These are phyloP conservation scores for Metrosideros polymorpha DNA, from an alignment of 441 rosid species.

Conservation along the genomic window DNA sequence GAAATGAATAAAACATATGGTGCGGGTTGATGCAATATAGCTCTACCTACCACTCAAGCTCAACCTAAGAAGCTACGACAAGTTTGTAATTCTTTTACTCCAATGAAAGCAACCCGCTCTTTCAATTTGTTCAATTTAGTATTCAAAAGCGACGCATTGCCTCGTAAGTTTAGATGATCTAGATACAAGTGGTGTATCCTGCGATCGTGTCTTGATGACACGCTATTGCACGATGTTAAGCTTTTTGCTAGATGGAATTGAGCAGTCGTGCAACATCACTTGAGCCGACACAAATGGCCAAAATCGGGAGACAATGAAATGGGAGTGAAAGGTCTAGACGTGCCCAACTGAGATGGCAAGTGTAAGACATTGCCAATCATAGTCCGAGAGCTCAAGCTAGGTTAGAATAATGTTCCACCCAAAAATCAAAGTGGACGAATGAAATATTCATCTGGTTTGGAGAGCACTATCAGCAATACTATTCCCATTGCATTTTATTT, in stretches of 20 bases:
- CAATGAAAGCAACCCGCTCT: not conserved
- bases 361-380: not conserved
- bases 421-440: not conserved
- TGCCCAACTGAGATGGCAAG: not conserved
- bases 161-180: not conserved
- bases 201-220: not conserved
- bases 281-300: not conserved
- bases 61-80: not conserved
- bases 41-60: not conserved
- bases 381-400: not conserved
- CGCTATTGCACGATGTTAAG: not conserved
- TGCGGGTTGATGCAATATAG: not conserved
- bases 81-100: not conserved
- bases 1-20: not conserved
- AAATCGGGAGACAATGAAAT: not conserved
- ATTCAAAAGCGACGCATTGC: not conserved
- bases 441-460: not conserved
- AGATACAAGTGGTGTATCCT: not conserved
- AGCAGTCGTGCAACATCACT: not conserved
- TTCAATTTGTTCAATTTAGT: not conserved
- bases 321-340: not conserved
- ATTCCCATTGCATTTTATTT: not conserved
- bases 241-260: not conserved
- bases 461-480: not conserved
- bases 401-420: not conserved